Evolutionary conservation across 202 grass and related monocot species (phyloP).

Genomic region (Bolboschoenoplectus hybrid): DNA sequence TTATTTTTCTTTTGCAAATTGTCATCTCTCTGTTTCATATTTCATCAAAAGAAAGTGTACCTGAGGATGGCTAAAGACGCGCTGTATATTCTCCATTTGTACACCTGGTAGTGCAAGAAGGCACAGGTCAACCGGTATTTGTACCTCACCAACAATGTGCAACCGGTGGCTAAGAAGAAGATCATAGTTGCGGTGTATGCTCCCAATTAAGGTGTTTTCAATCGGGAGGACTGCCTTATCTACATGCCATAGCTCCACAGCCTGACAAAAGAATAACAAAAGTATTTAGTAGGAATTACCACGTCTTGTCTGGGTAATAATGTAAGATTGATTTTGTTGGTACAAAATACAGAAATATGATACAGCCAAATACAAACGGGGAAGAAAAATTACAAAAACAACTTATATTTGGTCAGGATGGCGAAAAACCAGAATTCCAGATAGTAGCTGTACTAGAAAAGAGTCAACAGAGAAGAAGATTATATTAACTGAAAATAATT

Average conservation of each 20-base stretch:
- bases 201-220: constrained; percentile 64
- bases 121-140: constrained; percentile 52
- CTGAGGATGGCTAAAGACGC: constrained; percentile 59
- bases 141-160: constrained; percentile 64
- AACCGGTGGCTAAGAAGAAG: constrained; percentile 57
- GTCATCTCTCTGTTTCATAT: neutral
- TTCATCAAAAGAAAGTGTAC: constrained; percentile 19
- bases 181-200: constrained; percentile 62
- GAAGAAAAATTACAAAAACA: neutral
- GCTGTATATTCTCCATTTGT: constrained; percentile 45
- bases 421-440: neutral
- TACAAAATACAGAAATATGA: neutral
- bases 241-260: constrained; percentile 59
- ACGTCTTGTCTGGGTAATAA: neutral
- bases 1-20: constrained; percentile 5
- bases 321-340: neutral
- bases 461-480: neutral
- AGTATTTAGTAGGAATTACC: neutral
- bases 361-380: neutral
- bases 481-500: constrained; percentile 18
- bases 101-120: constrained; percentile 58
- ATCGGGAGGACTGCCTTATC: constrained; percentile 63
- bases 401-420: neutral
- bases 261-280: constrained; percentile 41
- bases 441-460: neutral